Percentiles rank a stretch among this genome's conserved stretches.
Conservation (phyloP, 2,329 filamentous ascomycete species). For the Aspergillus sp. region DNA sequence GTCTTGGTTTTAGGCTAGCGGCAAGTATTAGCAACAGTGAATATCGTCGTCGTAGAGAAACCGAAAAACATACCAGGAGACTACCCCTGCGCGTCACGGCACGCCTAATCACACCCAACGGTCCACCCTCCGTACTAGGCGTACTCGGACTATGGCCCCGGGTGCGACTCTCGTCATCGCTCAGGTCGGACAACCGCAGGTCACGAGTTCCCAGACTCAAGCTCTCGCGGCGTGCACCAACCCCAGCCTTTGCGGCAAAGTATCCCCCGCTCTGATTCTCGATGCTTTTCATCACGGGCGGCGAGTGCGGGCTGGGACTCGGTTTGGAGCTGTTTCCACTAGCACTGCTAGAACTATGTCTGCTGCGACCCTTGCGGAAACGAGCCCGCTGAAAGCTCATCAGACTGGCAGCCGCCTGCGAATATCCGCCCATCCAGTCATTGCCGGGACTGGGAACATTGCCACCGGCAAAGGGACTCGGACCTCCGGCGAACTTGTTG, state of each 20-base stretch:
- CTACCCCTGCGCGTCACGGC: conserved; percentile 86
- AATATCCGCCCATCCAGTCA: conserved; percentile 63
- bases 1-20: conserved; percentile 88
- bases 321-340: conserved; percentile 69
- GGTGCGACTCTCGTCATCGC: conserved; percentile 66
- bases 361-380: conserved; percentile 57
- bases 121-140: conserved; percentile 51
- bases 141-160: conserved; percentile 37
- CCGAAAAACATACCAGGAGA: conserved; percentile 64
- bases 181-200: conserved; percentile 74
- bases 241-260: conserved; percentile 52
- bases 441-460: conserved; percentile 54
- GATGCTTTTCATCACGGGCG: conserved; percentile 62
- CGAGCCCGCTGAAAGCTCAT: conserved; percentile 72
- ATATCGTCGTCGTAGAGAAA: neutral
- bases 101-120: conserved; percentile 75
- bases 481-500: conserved; percentile 53
- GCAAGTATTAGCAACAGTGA: conserved; percentile 4
- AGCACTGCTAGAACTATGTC: conserved; percentile 68
- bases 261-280: conserved; percentile 52
- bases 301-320: conserved; percentile 72
- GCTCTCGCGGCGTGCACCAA: conserved; percentile 72
- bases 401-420: conserved; percentile 71
- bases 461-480: conserved; percentile 48
- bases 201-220: conserved; percentile 89